phyloP scores from a whole-genome alignment of 164 flowering plant species.

The Vitis amurensis region DNA sequence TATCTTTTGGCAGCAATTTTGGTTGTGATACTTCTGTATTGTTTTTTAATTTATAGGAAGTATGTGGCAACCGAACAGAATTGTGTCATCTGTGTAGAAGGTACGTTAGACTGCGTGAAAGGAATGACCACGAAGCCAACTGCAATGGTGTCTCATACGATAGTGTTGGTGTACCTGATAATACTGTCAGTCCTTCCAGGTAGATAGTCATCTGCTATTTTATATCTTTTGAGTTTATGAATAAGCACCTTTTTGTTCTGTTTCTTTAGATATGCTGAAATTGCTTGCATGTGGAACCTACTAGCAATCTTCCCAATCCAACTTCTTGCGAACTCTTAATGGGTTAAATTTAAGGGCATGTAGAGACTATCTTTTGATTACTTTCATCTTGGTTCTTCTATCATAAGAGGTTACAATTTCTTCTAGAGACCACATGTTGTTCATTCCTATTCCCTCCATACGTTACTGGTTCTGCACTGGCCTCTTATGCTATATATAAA shows the following conservation, averaged over 20 bases:
- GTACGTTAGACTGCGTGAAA: slow-evolving; percentile 76
- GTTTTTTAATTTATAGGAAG: slow-evolving; percentile 53
- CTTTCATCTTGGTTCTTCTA: too few species aligned
- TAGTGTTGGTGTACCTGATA: slow-evolving; percentile 14
- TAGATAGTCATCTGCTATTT: slow-evolving; percentile 16
- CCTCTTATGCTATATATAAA: too few species aligned
- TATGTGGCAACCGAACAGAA: slow-evolving; percentile 95
- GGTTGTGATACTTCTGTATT: neutral
- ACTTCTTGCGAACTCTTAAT: too few species aligned
- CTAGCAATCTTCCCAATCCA: neutral
- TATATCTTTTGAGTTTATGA: neutral
- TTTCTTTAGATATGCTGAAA: too few species aligned
- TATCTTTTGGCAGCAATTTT: neutral
- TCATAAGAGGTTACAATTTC: too few species aligned
- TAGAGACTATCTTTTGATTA: too few species aligned
- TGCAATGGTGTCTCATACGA: slow-evolving; percentile 40
- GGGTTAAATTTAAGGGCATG: too few species aligned
- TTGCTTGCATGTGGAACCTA: neutral
- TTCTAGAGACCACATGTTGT: too few species aligned
- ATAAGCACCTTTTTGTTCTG: too few species aligned
- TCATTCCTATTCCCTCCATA: too few species aligned
- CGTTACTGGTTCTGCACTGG: too few species aligned
- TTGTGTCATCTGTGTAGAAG: slow-evolving; percentile 67
- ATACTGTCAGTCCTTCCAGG: slow-evolving; percentile 68
- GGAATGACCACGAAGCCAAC: slow-evolving; percentile 59